Conservation (phyloP, 176 grass and related monocot genomes). For the Aegilops bicornis region DNA sequence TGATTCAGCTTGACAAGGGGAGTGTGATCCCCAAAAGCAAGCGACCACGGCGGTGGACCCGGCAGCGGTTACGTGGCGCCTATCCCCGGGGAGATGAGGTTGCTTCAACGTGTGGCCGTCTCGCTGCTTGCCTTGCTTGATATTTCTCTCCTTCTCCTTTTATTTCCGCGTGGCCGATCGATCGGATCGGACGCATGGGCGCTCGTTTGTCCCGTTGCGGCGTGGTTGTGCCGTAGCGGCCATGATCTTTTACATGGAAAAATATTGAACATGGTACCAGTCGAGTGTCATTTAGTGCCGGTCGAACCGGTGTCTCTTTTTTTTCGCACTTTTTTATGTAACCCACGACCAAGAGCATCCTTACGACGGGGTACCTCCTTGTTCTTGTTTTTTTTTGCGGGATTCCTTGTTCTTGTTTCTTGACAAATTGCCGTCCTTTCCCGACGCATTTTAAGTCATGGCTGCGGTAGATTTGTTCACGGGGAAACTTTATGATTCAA, state of each 20-base stretch:
- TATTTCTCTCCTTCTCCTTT: background rate
- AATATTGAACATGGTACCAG: background rate
- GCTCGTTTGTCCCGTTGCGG: background rate
- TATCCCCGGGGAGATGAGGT: constrained; percentile 30
- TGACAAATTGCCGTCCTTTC: background rate
- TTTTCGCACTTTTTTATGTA: background rate
- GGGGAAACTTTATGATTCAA: background rate
- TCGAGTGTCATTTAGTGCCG: background rate
- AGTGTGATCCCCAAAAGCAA: background rate
- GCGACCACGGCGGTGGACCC: background rate
- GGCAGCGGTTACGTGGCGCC: constrained; percentile 39
- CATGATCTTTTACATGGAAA: background rate
- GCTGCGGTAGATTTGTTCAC: no score
- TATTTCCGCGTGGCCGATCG: background rate
- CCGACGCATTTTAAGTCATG: background rate
- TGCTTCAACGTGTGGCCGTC: constrained; percentile 77
- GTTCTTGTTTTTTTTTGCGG: no score
- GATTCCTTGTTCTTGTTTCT: background rate
- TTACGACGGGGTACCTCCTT: background rate
- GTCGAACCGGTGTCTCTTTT: background rate
- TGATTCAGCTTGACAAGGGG: background rate
- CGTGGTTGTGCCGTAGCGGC: background rate
- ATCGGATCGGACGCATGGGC: background rate
- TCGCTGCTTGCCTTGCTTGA: constrained; percentile 19
- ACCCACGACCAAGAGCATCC: background rate